phyloP scores from a whole-genome alignment of 2,329 filamentous ascomycete genomes.

The Fusarium sp. region DNA sequence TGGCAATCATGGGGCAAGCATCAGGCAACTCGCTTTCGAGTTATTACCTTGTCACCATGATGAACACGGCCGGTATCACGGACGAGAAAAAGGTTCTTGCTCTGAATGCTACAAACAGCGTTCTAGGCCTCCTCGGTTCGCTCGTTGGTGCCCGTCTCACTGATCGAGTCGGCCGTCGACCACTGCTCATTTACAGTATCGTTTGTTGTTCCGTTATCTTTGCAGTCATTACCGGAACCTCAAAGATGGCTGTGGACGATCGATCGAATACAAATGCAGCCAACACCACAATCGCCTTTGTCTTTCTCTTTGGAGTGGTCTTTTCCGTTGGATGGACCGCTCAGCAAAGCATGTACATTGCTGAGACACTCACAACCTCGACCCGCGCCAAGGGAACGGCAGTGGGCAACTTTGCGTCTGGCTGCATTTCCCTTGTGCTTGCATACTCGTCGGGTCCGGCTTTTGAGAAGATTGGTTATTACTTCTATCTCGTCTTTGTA shows the following conservation, averaged over 20 bases:
- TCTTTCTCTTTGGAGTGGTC: conserved; percentile 62
- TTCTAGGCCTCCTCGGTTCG: conserved; percentile 51
- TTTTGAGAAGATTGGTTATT: conserved; percentile 55
- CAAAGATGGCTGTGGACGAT: conserved; percentile 10
- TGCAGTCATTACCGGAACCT: conserved; percentile 51
- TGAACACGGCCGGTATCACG: conserved; percentile 38
- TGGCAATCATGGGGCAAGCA: conserved; percentile 64
- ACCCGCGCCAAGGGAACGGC: conserved; percentile 51
- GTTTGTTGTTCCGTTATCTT: conserved; percentile 53
- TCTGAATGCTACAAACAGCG: conserved; percentile 59
- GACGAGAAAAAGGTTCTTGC: conserved; percentile 57
- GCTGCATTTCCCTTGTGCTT: conserved; percentile 52
- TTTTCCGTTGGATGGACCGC: conserved; percentile 63
- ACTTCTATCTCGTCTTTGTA: conserved; percentile 56
- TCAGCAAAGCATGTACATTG: conserved; percentile 51
- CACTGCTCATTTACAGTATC: conserved; percentile 58
- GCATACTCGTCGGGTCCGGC: conserved; percentile 55
- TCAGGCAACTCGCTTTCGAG: conserved; percentile 59
- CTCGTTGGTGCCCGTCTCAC: conserved; percentile 56
- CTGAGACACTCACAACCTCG: conserved; percentile 46
- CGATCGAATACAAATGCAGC: conserved; percentile 45
- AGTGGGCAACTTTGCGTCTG: conserved; percentile 52
- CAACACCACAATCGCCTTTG: conserved; percentile 35
- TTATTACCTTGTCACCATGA: conserved; percentile 64
- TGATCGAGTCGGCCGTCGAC: conserved; percentile 59